Conservation (phyloP, 2,329 filamentous ascomycete genomes). For the Trichoderma simmonsii region DNA sequence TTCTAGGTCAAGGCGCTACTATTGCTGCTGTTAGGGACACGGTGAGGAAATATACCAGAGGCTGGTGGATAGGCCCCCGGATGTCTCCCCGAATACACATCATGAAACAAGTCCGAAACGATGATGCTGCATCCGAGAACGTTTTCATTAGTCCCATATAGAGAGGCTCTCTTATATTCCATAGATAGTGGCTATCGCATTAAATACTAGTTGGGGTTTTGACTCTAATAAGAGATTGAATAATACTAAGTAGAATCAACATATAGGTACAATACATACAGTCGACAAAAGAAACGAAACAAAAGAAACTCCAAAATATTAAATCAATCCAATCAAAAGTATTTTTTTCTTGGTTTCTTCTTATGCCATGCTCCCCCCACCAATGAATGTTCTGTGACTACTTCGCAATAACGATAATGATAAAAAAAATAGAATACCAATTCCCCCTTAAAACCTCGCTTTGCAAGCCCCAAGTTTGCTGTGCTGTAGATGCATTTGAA, state of each 20-base stretch:
- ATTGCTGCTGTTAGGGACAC: constrained; percentile 39
- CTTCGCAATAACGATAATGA: not conserved
- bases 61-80: constrained; percentile 63
- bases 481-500: not conserved
- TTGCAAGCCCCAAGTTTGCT: constrained; percentile 1
- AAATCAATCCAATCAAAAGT: not conserved
- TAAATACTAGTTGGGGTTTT: not conserved
- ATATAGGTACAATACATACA: not conserved
- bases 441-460: not conserved
- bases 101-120: constrained; percentile 36
- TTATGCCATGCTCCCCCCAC: not conserved
- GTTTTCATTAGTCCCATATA: not conserved
- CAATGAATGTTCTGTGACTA: constrained; percentile 4
- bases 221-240: not conserved
- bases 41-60: constrained; percentile 49
- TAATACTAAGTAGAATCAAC: not conserved
- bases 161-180: not conserved
- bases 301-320: not conserved
- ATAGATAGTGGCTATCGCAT: too few species aligned
- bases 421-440: not conserved
- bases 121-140: not conserved
- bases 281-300: not conserved
- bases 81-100: constrained; percentile 57
- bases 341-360: not conserved
- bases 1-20: constrained; percentile 46